A percentile compares a stretch with the other conserved stretches of the same genome.
Conservation (phyloP, 441 rosid genomes). For the Eruca vesicaria region DNA sequence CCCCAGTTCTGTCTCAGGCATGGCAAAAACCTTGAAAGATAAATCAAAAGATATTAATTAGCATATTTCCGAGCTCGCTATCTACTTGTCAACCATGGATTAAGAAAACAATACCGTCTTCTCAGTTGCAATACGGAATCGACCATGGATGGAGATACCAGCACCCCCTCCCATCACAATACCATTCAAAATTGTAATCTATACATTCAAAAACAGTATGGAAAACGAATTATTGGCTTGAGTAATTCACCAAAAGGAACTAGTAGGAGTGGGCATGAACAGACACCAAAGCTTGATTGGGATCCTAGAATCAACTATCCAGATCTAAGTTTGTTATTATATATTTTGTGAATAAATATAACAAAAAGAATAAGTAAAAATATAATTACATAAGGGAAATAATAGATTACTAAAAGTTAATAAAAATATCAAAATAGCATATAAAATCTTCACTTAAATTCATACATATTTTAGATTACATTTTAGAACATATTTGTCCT, state of each 20-base stretch:
- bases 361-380: background rate
- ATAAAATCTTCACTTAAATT: background rate
- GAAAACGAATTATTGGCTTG: constrained; percentile 34
- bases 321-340: no score
- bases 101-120: constrained; percentile 50
- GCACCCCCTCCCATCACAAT: constrained; percentile 91
- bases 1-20: constrained; percentile 84
- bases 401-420: background rate
- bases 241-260: background rate
- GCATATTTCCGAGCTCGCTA: background rate
- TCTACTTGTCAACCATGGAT: background rate
- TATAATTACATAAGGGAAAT: background rate
- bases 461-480: background rate
- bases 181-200: constrained; percentile 83
- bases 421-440: background rate
- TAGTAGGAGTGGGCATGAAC: background rate
- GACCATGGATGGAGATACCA: constrained; percentile 77
- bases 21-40: constrained; percentile 62
- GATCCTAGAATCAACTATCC: background rate
- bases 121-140: constrained; percentile 83
- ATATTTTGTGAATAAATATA: background rate
- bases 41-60: background rate
- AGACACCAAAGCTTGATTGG: background rate
- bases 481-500: background rate
- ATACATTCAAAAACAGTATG: constrained; percentile 3